These are phyloP conservation scores for Calocybe cyanea DNA, from an alignment of 768 basidiomycete species.

Conservation along the genomic window DNA sequence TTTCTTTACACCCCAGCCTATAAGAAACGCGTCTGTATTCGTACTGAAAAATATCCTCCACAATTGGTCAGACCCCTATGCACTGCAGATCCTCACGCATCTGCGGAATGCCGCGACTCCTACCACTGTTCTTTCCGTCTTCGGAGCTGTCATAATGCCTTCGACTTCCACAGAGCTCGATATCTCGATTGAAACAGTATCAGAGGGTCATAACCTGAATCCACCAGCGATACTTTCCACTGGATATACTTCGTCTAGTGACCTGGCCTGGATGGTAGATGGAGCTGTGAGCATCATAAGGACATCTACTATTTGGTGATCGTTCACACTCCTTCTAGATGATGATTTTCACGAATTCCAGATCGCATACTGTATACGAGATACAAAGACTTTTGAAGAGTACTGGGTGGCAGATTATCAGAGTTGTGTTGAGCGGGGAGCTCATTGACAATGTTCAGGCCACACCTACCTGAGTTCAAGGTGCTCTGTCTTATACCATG, in stretches of 20 bases:
- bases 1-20: slow-evolving; percentile 35
- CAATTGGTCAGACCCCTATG: slow-evolving; percentile 34
- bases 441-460: no score
- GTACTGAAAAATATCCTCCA: slow-evolving; percentile 33
- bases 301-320: neutral
- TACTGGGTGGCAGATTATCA: slow-evolving; percentile 6
- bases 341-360: slow-evolving; percentile 9
- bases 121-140: slow-evolving; percentile 31
- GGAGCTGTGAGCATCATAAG: neutral
- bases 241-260: slow-evolving; percentile 6
- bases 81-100: slow-evolving; percentile 25
- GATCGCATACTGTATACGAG: slow-evolving; percentile 4
- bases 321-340: slow-evolving; percentile 3
- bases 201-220: slow-evolving; percentile 1
- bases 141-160: slow-evolving; percentile 31
- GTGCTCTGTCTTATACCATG: no score
- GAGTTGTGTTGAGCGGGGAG: neutral
- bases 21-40: slow-evolving; percentile 31
- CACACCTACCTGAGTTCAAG: no score
- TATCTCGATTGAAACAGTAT: neutral
- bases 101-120: slow-evolving; percentile 29
- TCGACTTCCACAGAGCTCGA: slow-evolving; percentile 4
- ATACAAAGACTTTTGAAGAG: slow-evolving; percentile 3
- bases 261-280: slow-evolving; percentile 7
- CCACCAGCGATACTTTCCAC: slow-evolving; percentile 8